Evolutionary conservation across 371 early-diverging fungal genomes (phyloP).

Genomic region (Haplosporangium sp.): DNA sequence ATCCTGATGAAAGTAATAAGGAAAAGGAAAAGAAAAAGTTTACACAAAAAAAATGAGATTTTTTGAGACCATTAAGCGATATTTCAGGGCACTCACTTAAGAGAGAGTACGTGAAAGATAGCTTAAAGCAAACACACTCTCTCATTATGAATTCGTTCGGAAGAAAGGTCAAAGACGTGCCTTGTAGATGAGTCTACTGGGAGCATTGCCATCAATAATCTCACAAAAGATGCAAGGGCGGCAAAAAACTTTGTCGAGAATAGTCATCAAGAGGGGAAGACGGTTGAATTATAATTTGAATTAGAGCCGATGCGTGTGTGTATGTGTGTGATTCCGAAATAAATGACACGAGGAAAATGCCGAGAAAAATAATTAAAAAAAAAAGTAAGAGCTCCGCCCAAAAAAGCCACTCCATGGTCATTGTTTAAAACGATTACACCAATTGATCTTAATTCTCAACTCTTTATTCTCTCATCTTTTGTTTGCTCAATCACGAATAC

Average conservation of each 20-base stretch:
- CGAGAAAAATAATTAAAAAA: background rate
- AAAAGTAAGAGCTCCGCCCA: background rate
- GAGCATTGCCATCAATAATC: constrained; percentile 32
- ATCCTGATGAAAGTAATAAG: constrained; percentile 44
- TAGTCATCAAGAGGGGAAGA: constrained; percentile 10
- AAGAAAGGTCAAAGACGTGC: background rate
- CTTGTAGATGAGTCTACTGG: constrained; percentile 44
- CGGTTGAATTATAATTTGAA: too few relatives aligned
- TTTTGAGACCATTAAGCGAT: too few relatives aligned
- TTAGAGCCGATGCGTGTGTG: too few relatives aligned
- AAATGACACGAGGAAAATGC: background rate
- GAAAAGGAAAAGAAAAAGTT: background rate
- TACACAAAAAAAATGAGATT: too few relatives aligned
- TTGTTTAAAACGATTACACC: too few relatives aligned
- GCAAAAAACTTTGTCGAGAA: constrained; percentile 42
- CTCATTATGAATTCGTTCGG: background rate
- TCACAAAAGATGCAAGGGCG: constrained; percentile 53
- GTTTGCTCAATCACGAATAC: background rate
- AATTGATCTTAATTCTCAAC: too few relatives aligned
- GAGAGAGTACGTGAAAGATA: background rate
- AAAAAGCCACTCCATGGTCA: too few relatives aligned
- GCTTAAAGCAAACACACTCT: background rate
- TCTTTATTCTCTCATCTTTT: background rate
- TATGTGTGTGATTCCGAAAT: background rate
- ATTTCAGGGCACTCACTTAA: background rate